Evolutionary conservation across 148 eudicot species (phyloP).

Genomic region (Rhododendron molle): DNA sequence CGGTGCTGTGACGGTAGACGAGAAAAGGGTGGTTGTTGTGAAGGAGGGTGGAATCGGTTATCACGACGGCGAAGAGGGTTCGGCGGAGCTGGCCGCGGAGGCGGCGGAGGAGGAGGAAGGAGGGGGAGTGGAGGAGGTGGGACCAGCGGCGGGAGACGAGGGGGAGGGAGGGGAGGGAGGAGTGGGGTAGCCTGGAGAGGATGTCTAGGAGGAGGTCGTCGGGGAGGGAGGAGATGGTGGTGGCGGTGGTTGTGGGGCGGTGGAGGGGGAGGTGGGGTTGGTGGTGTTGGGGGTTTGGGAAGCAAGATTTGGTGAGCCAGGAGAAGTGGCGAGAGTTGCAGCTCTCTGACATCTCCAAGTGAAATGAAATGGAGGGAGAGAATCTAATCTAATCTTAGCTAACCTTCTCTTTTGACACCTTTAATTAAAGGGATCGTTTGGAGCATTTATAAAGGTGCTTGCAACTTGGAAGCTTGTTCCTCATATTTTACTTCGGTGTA

Average conservation of each 20-base stretch:
- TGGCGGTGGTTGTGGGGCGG: not conserved
- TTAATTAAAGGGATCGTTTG: no score
- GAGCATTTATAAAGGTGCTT: no score
- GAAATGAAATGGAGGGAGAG: not conserved
- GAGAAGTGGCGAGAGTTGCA: constrained; percentile 75
- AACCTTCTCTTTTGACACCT: not conserved
- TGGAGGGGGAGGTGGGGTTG: not conserved
- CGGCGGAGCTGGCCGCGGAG: constrained; percentile 31
- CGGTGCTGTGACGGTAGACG: constrained; percentile 2
- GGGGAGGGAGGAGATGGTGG: constrained; percentile 55
- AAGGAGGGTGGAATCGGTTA: constrained; percentile 19
- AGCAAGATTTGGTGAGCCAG: constrained; percentile 71
- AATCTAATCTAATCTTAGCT: not conserved
- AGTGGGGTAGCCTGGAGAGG: constrained; percentile 46
- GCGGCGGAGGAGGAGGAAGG: constrained; percentile 52
- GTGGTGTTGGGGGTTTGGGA: constrained; percentile 46
- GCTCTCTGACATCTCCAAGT: constrained; percentile 17
- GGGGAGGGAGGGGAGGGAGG: constrained; percentile 50
- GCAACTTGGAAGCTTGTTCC: no score
- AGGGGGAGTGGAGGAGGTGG: constrained; percentile 47
- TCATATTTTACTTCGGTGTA: no score
- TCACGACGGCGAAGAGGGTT: constrained; percentile 45
- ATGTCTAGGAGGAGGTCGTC: constrained; percentile 68
- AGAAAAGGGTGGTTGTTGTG: not conserved
- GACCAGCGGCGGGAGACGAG: constrained; percentile 69